Evolutionary conservation across 257 asterid genomes (phyloP).

Genomic region (Gynochthodes officinalis): DNA sequence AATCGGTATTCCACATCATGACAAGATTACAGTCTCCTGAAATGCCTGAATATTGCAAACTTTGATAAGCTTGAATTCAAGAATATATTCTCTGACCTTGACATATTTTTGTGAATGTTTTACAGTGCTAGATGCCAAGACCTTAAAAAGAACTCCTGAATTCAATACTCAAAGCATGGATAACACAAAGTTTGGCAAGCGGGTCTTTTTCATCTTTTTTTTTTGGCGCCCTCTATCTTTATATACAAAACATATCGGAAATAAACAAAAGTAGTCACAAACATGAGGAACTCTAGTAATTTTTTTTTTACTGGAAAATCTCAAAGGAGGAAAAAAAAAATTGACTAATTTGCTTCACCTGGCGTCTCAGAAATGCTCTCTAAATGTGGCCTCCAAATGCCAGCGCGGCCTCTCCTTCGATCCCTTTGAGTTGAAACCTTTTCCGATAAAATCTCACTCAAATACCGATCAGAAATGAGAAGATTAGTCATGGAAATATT

Average conservation of each 20-base stretch:
- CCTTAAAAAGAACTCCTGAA: not conserved
- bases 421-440: conserved; percentile 60
- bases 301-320: conserved; percentile 18
- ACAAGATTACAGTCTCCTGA: too few relatives aligned
- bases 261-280: conserved; percentile 6
- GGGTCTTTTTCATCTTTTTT: not conserved
- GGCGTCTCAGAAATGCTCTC: conserved; percentile 82
- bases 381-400: conserved; percentile 85
- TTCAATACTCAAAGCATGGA: conserved; percentile 14
- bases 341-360: conserved; percentile 32
- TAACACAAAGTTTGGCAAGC: conserved; percentile 7
- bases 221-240: conserved; percentile 22
- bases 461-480: conserved; percentile 54
- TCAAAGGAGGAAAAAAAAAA: conserved; percentile 7
- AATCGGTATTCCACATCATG: too few relatives aligned
- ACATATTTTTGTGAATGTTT: not conserved
- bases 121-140: conserved; percentile 8
- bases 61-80: not conserved
- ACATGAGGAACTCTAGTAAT: conserved; percentile 43
- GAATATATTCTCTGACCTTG: conserved; percentile 1
- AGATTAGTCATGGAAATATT: conserved; percentile 22
- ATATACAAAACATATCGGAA: conserved; percentile 27
- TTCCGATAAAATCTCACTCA: conserved; percentile 80
- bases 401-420: conserved; percentile 79
- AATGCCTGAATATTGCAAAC: not conserved